Evolutionary conservation across 257 asterid species (phyloP).

Genomic region (Solanum rostratum): DNA sequence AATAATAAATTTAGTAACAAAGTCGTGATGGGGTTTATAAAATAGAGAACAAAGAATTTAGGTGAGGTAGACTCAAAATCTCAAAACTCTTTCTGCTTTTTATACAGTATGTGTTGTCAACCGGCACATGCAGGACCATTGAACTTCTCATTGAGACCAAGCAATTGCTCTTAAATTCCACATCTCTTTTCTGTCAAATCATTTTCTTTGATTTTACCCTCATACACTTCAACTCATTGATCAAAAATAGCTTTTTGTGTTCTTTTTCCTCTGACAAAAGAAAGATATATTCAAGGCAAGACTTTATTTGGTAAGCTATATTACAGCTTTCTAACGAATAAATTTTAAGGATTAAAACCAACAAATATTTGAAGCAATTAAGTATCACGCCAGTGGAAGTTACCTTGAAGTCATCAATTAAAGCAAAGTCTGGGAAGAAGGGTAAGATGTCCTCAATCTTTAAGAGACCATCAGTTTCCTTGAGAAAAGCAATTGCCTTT

Average conservation of each 20-base stretch:
- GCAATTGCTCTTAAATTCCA: neutral
- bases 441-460: conserved; percentile 98
- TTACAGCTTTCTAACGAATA: neutral
- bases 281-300: neutral
- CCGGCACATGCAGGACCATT: neutral
- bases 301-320: neutral
- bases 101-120: neutral
- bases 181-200: neutral
- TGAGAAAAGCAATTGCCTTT: conserved; percentile 95
- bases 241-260: neutral
- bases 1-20: neutral
- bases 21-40: neutral
- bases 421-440: conserved; percentile 88
- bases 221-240: neutral
- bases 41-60: neutral
- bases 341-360: neutral
- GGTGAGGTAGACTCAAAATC: neutral
- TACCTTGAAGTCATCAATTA: conserved; percentile 97
- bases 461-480: conserved; percentile 92
- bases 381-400: neutral
- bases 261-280: neutral
- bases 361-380: neutral
- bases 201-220: neutral
- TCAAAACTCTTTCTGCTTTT: neutral
- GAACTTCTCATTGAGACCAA: neutral